These are phyloP conservation scores for Exophiala viscosa DNA, from an alignment of 2,329 filamentous ascomycete species.

Conservation along the genomic window DNA sequence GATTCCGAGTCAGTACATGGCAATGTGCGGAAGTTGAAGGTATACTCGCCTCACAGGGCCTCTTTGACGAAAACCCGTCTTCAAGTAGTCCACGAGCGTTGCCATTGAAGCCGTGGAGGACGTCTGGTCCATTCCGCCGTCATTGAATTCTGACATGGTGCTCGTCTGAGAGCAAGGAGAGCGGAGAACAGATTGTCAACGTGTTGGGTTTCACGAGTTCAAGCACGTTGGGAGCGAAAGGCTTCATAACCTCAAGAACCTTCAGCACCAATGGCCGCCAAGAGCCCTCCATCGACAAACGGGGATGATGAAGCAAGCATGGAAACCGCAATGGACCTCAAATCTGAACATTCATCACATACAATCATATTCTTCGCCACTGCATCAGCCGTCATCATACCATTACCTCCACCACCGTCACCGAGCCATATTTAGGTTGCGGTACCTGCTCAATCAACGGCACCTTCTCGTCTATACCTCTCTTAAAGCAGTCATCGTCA, in stretches of 20 bases:
- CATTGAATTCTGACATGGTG: neutral
- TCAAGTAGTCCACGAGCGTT: constrained; percentile 12
- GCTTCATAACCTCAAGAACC: too few species aligned
- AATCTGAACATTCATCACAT: too few species aligned
- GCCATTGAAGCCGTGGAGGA: constrained; percentile 6
- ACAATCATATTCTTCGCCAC: neutral
- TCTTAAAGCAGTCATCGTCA: constrained; percentile 1
- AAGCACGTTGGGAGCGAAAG: too few species aligned
- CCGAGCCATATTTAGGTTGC: constrained; percentile 14
- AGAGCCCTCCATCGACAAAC: too few species aligned
- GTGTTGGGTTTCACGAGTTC: too few species aligned
- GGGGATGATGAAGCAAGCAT: too few species aligned
- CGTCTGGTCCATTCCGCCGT: neutral
- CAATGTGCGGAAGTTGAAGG: neutral
- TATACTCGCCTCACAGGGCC: constrained; percentile 14
- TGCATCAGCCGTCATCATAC: constrained; percentile 8
- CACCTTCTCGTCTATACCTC: constrained; percentile 17
- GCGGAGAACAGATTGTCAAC: too few species aligned
- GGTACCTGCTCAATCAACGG: constrained; percentile 15
- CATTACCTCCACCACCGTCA: constrained; percentile 9
- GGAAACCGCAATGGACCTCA: too few species aligned
- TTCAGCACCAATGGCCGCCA: too few species aligned
- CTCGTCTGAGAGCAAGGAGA: too few species aligned
- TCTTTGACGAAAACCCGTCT: constrained; percentile 5
- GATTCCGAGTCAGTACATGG: neutral